Evolutionary conservation across 2,329 filamentous ascomycete species (phyloP).

Genomic region (Ceratocystis diversiconidia): DNA sequence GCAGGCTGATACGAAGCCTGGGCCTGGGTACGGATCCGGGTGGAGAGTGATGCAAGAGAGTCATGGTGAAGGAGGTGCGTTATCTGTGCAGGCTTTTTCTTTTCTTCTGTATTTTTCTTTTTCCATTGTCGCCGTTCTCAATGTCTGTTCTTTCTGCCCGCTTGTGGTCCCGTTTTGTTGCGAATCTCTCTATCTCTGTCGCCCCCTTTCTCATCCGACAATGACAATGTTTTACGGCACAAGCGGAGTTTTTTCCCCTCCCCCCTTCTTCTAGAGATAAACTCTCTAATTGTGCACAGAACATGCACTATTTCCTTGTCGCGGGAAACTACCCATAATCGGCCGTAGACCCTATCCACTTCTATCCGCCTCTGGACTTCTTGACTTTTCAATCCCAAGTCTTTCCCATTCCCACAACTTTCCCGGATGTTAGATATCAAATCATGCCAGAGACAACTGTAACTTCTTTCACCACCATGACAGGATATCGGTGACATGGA

Average conservation of each 20-base stretch:
- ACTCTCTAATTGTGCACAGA: background rate
- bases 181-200: background rate
- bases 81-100: background rate
- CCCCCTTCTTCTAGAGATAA: background rate
- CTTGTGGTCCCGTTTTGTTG: background rate
- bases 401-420: too few species aligned
- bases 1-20: background rate
- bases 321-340: background rate
- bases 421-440: too few species aligned
- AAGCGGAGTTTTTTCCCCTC: background rate
- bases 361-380: background rate
- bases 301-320: background rate
- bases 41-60: background rate
- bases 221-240: background rate
- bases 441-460: background rate
- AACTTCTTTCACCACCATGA: background rate
- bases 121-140: background rate
- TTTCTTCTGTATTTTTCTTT: too few species aligned
- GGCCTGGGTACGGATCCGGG: background rate
- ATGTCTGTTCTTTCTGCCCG: background rate
- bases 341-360: background rate
- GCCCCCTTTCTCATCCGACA: background rate
- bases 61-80: background rate
- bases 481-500: background rate
- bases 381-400: too few species aligned